Conservation (phyloP, 768 basidiomycete species). For the Sarcodon aspratus region DNA sequence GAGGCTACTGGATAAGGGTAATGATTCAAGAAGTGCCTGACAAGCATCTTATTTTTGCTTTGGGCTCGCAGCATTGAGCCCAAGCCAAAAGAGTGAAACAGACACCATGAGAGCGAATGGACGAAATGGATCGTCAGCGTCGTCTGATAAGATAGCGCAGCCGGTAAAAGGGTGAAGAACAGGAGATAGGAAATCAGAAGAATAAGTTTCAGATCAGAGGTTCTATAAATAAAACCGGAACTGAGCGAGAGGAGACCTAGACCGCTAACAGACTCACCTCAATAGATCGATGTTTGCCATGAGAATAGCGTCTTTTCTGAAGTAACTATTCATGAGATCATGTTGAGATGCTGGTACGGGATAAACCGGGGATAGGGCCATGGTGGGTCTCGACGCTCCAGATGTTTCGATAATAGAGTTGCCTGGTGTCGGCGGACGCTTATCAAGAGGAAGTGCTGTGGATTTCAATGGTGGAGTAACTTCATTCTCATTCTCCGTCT, state of each 20-base stretch:
- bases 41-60: constrained; percentile 77
- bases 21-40: constrained; percentile 89
- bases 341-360: constrained; percentile 48
- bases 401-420: neutral
- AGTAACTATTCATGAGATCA: constrained; percentile 84
- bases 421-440: neutral
- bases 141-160: constrained; percentile 30
- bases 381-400: constrained; percentile 3
- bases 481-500: constrained; percentile 34
- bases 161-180: constrained; percentile 46
- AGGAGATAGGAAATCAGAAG: constrained; percentile 64
- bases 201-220: constrained; percentile 74
- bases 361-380: neutral
- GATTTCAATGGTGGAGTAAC: constrained; percentile 7
- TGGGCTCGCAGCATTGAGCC: constrained; percentile 80
- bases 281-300: constrained; percentile 77
- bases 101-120: constrained; percentile 78
- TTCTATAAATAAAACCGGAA: constrained; percentile 33
- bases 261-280: constrained; percentile 37
- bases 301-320: constrained; percentile 77
- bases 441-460: constrained; percentile 2
- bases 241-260: neutral
- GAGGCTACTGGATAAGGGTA: constrained; percentile 78
- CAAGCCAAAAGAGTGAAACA: constrained; percentile 82
- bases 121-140: constrained; percentile 61